Conservation (phyloP, 2,329 filamentous ascomycete species). For the Colletotrichum lupini region DNA sequence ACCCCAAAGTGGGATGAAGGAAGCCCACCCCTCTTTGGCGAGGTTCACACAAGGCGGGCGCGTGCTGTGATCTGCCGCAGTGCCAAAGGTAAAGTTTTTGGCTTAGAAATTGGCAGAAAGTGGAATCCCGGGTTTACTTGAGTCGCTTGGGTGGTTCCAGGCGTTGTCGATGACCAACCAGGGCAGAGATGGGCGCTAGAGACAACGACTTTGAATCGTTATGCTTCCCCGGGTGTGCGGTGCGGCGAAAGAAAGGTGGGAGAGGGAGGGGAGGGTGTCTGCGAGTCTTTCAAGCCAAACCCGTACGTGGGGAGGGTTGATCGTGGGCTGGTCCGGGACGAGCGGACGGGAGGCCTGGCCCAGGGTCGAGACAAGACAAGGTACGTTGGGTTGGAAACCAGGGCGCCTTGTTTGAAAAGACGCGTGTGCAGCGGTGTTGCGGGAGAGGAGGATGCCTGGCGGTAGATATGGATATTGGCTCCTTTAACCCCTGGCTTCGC, state of each 20-base stretch:
- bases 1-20: conserved; percentile 19
- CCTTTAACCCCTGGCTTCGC: conserved; percentile 5
- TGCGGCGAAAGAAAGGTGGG: background rate
- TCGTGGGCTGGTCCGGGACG: conserved; percentile 29
- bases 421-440: conserved; percentile 15
- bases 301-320: conserved; percentile 7
- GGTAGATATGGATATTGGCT: conserved; percentile 8
- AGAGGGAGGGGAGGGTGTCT: conserved; percentile 1
- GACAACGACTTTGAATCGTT: conserved; percentile 21
- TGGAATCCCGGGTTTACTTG: conserved; percentile 2
- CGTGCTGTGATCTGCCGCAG: background rate
- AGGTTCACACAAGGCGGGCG: conserved; percentile 15
- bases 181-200: conserved; percentile 20
- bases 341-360: conserved; percentile 23
- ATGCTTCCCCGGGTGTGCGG: conserved; percentile 15
- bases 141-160: background rate
- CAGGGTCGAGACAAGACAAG: conserved; percentile 4
- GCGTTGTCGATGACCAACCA: conserved; percentile 23
- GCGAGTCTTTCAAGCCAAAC: background rate
- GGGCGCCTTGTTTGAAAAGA: conserved; percentile 27
- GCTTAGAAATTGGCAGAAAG: conserved; percentile 29
- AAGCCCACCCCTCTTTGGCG: background rate
- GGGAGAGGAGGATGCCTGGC: conserved; percentile 13
- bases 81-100: conserved; percentile 17
- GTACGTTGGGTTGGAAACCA: conserved; percentile 1